These are phyloP conservation scores for Dendrobium officinale DNA, from an alignment of 106 monocot species.

Conservation along the genomic window DNA sequence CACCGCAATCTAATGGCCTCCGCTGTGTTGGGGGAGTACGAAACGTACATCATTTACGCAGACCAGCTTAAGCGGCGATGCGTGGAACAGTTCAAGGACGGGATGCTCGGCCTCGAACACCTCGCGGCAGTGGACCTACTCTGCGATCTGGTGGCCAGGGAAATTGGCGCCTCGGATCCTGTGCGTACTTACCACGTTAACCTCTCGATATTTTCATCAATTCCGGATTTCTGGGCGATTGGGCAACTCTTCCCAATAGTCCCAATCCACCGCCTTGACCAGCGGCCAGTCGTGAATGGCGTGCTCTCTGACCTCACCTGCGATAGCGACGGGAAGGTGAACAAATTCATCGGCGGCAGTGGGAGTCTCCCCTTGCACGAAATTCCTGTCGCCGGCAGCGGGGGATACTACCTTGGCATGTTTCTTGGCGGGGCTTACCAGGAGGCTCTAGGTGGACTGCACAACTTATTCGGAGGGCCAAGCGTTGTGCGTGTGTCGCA, in stretches of 20 bases:
- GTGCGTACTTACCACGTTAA: conserved; percentile 70
- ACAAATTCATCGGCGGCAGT: conserved; percentile 67
- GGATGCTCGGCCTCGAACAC: conserved; percentile 69
- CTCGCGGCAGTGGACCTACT: conserved; percentile 75
- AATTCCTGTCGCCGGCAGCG: conserved; percentile 8
- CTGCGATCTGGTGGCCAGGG: conserved; percentile 59
- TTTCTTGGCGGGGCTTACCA: conserved; percentile 97
- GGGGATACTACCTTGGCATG: conserved; percentile 88
- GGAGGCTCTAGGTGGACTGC: conserved; percentile 93
- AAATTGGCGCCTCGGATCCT: conserved; percentile 24
- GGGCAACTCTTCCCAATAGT: conserved; percentile 89
- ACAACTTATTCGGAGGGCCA: conserved; percentile 93
- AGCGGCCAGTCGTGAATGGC: conserved; percentile 54
- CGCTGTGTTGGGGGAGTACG: conserved; percentile 42
- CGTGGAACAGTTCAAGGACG: conserved; percentile 80
- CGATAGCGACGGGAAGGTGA: conserved; percentile 88
- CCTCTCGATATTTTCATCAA: conserved; percentile 79
- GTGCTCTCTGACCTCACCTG: conserved; percentile 87
- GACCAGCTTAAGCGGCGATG: conserved; percentile 71
- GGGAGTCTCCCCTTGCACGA: conserved; percentile 73
- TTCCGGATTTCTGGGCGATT: conserved; percentile 95
- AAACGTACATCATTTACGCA: conserved; percentile 29
- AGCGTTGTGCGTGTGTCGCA: conserved; percentile 87
- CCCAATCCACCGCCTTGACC: conserved; percentile 80
- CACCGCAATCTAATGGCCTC: conserved; percentile 61